phyloP scores from a whole-genome alignment of 2,329 filamentous ascomycete genomes.

The Drechslera avenae region DNA sequence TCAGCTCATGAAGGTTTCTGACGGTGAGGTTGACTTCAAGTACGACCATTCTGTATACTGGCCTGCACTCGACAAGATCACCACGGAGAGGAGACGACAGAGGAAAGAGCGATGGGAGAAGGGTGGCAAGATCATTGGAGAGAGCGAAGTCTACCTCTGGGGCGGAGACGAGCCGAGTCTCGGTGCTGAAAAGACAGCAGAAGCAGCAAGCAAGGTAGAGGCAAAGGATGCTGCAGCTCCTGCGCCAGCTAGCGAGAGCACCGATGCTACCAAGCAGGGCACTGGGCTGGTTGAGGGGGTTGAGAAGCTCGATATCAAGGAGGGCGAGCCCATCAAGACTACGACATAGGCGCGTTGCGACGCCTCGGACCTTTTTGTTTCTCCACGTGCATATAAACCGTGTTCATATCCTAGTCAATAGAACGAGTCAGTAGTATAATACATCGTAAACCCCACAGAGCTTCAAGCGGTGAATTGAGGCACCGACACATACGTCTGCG shows the following conservation, averaged over 20 bases:
- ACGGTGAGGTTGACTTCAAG: constrained; percentile 83
- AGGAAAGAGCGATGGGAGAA: constrained; percentile 75
- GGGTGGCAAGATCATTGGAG: constrained; percentile 80
- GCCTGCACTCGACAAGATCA: constrained; percentile 79
- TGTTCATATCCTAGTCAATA: not conserved
- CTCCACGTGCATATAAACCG: not conserved
- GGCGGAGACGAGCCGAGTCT: constrained; percentile 60
- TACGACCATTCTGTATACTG: constrained; percentile 91
- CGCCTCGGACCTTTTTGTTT: not conserved
- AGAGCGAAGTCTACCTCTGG: constrained; percentile 84
- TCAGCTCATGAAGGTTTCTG: constrained; percentile 80
- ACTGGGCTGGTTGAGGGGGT: constrained; percentile 26
- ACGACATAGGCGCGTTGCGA: constrained; percentile 5
- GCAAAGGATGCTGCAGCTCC: constrained; percentile 1
- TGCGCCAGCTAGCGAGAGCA: not conserved
- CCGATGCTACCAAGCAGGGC: constrained; percentile 4
- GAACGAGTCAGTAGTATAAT: not conserved
- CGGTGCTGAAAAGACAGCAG: constrained; percentile 5
- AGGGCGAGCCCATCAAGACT: constrained; percentile 24
- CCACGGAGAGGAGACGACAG: constrained; percentile 66
- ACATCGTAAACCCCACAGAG: not conserved
- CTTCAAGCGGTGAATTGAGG: not conserved
- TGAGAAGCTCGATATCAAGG: constrained; percentile 32
- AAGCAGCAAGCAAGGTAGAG: not conserved
- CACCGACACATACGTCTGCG: too few relatives aligned